Base-by-base conservation (phyloP, 306 rosid genomes). In the Sicyos baderoa region DNA sequence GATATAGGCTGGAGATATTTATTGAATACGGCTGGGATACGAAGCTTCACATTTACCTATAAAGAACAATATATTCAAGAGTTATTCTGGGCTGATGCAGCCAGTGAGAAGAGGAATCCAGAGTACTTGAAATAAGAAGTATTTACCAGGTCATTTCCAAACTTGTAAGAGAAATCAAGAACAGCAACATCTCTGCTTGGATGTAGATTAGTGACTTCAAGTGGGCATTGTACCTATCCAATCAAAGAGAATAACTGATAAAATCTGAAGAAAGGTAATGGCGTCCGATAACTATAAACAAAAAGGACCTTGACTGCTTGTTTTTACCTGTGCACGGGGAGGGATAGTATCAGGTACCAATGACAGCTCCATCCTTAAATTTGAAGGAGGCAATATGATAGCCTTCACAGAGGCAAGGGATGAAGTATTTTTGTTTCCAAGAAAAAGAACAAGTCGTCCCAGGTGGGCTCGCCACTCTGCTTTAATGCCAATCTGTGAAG, bases 141-240 rank as follows among this genome's bases (percentile, higher is more conserved):
- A 70, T 75, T 83, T 93, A 93, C 99, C 94, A 79, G 76, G 76
- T 86, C 81, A 85, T 75, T 82, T 55, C 90, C 89, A 68, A 85
- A 93, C 94, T 83, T 94, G 86, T 94, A 94, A 53, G 97, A 93
- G 85, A 94, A 90, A 74, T 94, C 97, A 54, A 94, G 90, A 72
- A 88, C 99, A 29, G 99, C 94, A 0, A 88, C 95, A 81, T 94
- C 99, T 81, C 97, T 90, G 87, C 99, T 94, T 47, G 99, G 97
- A 57, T 79, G 85, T 69, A 94, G 82, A 85, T 90, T 94, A 77
- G 81, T 78, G 73, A 90, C 76, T 80, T 94, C 99, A 83, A 94
- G 97, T 8, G 99, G 99, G 82, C 97, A 94, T 83, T 94, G 99
- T 51, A 94, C 99, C 99, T 94, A 79, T 25, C 35, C 57, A 73